Conservation (phyloP, 768 basidiomycete genomes). For the Cyclocybe aegerita region DNA sequence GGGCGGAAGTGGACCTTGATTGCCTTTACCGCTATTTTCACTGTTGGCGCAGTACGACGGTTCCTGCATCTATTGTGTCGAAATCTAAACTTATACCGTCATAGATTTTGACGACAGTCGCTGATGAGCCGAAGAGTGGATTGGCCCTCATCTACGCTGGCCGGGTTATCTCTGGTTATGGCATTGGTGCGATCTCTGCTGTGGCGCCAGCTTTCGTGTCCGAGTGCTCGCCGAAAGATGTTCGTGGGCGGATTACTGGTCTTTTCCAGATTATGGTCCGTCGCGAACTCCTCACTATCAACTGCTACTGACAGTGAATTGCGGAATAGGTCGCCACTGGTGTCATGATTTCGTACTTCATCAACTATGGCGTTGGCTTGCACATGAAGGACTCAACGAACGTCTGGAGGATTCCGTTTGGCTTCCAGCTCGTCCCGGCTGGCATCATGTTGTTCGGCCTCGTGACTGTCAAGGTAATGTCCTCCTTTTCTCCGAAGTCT, state of each 20-base stretch:
- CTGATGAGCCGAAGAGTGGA: conserved; percentile 50
- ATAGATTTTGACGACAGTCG: conserved; percentile 71
- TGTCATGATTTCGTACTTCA: conserved; percentile 83
- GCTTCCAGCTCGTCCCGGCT: conserved; percentile 74
- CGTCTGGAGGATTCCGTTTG: conserved; percentile 75
- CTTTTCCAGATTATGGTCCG: conserved; percentile 82
- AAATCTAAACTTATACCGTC: background rate
- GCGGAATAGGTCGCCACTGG: conserved; percentile 58
- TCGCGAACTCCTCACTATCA: background rate
- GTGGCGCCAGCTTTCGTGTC: conserved; percentile 85
- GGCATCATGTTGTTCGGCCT: conserved; percentile 70
- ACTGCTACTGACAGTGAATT: background rate
- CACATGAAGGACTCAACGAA: conserved; percentile 45
- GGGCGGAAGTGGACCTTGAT: conserved; percentile 69
- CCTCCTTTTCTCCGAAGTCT: background rate
- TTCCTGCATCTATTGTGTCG: background rate
- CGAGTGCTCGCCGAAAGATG: conserved; percentile 85
- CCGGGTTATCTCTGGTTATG: conserved; percentile 76
- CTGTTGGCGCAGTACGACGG: conserved; percentile 63
- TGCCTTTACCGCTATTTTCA: conserved; percentile 60
- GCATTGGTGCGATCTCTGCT: conserved; percentile 79
- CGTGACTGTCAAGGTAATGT: conserved; percentile 56
- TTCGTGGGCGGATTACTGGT: conserved; percentile 83
- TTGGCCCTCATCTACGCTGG: conserved; percentile 76
- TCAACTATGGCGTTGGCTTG: conserved; percentile 65